Conservation (phyloP, 164 flowering plant species). For the Vitis labrusca region DNA sequence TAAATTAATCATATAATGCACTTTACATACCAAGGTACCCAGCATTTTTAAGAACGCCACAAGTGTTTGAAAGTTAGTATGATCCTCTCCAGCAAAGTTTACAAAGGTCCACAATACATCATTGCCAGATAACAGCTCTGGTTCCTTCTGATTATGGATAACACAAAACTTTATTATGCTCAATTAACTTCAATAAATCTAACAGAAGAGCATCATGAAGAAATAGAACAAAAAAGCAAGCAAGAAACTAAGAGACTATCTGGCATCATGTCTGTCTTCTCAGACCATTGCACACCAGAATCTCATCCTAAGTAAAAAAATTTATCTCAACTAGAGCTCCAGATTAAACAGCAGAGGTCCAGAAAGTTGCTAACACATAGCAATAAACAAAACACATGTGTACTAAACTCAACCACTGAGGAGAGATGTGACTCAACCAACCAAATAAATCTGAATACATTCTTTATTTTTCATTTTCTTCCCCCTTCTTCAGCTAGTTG, state of each 20-base stretch:
- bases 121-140: constrained; percentile 85
- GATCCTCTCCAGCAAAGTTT: constrained; percentile 96
- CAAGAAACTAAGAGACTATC: not conserved
- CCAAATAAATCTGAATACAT: too few relatives aligned
- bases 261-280: not conserved
- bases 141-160: constrained; percentile 70
- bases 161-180: not conserved
- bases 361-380: too few relatives aligned
- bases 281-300: not conserved
- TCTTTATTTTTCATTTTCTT: too few relatives aligned
- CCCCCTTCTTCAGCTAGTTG: too few relatives aligned
- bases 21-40: constrained; percentile 73
- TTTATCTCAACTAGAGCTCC: too few relatives aligned
- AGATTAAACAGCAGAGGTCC: too few relatives aligned
- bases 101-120: constrained; percentile 97
- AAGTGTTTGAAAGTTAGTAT: constrained; percentile 83
- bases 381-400: too few relatives aligned
- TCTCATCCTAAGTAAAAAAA: not conserved
- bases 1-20: not conserved
- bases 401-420: too few relatives aligned
- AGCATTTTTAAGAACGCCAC: constrained; percentile 95
- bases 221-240: not conserved
- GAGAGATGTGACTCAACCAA: too few relatives aligned
- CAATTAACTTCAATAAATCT: constrained; percentile 3
- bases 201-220: not conserved